phyloP scores from a whole-genome alignment of 352 stramenopile genomes.

The Aphanomyces cochlioides region DNA sequence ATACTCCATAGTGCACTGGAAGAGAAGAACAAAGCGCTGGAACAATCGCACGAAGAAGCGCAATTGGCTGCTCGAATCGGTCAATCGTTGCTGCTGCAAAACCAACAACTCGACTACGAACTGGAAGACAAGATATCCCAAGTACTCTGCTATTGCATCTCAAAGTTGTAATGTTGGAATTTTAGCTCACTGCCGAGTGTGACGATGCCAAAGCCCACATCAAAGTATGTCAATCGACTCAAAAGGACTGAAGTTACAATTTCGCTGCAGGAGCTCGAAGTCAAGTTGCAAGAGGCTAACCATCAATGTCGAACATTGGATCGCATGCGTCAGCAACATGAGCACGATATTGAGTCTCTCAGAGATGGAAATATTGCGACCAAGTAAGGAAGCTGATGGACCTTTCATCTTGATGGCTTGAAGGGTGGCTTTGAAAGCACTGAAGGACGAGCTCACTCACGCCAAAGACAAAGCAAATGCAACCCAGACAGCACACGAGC shows the following conservation, averaged over 20 bases:
- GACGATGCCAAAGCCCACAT: slow-evolving; percentile 2
- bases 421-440: neutral
- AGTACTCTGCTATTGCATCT: slow-evolving; percentile 7
- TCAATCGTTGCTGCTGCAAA: slow-evolving; percentile 48
- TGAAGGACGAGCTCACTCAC: neutral
- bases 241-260: neutral
- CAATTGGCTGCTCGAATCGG: slow-evolving; percentile 47
- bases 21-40: slow-evolving; percentile 45
- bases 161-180: neutral
- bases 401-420: neutral
- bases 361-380: neutral
- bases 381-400: neutral
- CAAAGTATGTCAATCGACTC: neutral
- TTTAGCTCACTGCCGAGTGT: slow-evolving; percentile 19
- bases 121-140: slow-evolving; percentile 34
- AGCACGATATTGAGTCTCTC: neutral
- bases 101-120: slow-evolving; percentile 47
- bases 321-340: slow-evolving; percentile 1
- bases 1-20: slow-evolving; percentile 49
- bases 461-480: neutral
- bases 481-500: too few species aligned
- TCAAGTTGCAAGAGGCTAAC: slow-evolving; percentile 1
- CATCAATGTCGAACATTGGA: slow-evolving; percentile 9
- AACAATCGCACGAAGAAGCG: slow-evolving; percentile 49
- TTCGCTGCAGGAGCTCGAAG: neutral